A percentile compares a stretch with the other conserved stretches of the same genome.
Evolutionary conservation across 176 grass and related monocot genomes (phyloP).

Genomic region (Alopecurus myosuroides): DNA sequence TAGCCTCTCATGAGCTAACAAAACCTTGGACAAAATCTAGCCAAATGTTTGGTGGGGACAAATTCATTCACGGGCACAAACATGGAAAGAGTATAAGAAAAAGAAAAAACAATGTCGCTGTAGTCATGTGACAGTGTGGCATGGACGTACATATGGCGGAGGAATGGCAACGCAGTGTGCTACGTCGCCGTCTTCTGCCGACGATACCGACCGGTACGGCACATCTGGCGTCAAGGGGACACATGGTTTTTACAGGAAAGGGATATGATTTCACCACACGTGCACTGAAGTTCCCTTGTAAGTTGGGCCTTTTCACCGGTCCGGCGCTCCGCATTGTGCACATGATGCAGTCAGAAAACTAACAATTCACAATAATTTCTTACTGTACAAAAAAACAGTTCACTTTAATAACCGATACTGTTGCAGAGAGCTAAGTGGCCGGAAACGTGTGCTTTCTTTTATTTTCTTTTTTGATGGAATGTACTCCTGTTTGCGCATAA

Average conservation of each 20-base stretch:
- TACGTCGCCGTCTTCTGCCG: slow-evolving; percentile 20
- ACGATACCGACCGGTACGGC: not conserved
- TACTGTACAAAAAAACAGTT: too few relatives aligned
- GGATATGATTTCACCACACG: not conserved
- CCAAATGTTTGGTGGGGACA: not conserved
- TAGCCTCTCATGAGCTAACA: not conserved
- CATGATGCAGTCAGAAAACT: not conserved
- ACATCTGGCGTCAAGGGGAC: not conserved
- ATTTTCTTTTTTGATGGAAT: not conserved
- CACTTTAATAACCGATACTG: not conserved
- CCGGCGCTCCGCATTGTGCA: not conserved
- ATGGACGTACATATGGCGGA: slow-evolving; percentile 4
- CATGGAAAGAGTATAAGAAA: not conserved
- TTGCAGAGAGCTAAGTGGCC: not conserved
- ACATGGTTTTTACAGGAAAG: not conserved
- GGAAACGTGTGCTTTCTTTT: not conserved
- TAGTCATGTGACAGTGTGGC: slow-evolving; percentile 25
- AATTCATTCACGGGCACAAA: not conserved
- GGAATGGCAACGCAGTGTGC: slow-evolving; percentile 21
- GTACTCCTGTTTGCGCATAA: not conserved
- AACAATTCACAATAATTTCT: not conserved
- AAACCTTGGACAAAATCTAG: not conserved
- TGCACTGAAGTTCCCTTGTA: not conserved
- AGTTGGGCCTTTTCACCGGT: not conserved
- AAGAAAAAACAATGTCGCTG: not conserved